phyloP scores from a whole-genome alignment of 2,329 filamentous ascomycete species.

The Ophiostoma ips region DNA sequence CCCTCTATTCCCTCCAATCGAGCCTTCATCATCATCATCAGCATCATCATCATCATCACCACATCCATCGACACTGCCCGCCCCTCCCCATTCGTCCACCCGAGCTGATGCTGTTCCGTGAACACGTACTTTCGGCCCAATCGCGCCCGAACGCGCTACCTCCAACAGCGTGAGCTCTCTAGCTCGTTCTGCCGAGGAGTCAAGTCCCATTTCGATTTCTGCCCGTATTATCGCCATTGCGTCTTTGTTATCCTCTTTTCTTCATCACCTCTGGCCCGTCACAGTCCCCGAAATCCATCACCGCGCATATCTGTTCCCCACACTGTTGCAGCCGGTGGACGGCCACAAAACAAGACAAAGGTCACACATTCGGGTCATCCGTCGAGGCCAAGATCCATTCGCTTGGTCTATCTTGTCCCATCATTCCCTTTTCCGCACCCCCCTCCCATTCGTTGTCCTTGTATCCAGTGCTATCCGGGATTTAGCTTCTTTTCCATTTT shows the following conservation, averaged over 20 bases:
- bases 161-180: too few species aligned
- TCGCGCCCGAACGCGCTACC: background rate
- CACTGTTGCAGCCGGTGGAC: slow-evolving; percentile 1
- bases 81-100: background rate
- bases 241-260: background rate
- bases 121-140: background rate
- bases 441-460: background rate
- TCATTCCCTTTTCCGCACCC: background rate
- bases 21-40: background rate
- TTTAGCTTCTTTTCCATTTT: background rate
- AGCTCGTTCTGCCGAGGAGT: too few species aligned
- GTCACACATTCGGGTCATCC: slow-evolving; percentile 6
- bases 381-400: slow-evolving; percentile 10
- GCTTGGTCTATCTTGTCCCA: background rate
- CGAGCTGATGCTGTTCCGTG: background rate
- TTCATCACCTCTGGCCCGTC: background rate
- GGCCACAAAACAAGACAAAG: background rate
- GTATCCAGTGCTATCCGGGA: slow-evolving; percentile 2
- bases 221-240: background rate
- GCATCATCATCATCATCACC: background rate
- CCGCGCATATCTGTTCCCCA: background rate
- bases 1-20: background rate
- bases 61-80: background rate
- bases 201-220: too few species aligned
- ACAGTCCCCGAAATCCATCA: background rate